Base-by-base conservation (phyloP, 2,329 filamentous ascomycete genomes). In the Teratosphaeria epicoccoides region DNA sequence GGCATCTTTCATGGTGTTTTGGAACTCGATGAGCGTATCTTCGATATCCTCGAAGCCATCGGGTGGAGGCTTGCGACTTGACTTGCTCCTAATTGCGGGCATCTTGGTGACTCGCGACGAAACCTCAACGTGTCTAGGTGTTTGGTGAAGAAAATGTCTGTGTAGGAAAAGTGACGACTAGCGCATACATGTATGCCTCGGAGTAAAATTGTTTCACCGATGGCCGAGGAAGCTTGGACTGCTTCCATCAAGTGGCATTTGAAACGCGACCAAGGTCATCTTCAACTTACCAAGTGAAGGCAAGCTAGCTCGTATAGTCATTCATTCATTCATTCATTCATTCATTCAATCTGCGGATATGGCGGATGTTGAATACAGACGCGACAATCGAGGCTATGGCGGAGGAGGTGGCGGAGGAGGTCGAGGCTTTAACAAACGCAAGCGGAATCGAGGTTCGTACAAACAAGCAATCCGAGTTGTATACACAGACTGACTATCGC, bases 1-100 rank as follows among this genome's bases (percentile, higher is more conserved):
- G 49, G 93, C 93, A 66, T 94, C 88, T 71, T 91, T 93, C 87
- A 94, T 91, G 76, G 90, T 89, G 77, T 90, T 91, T 63, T 78
- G 75, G 73, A 93, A 93, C 63, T 90, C 84, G 61, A 93, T 80
- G 43, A 93, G 82, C 61, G 88, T 88, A 66, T 89, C 85, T 69
- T 91, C 87, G 69, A 94, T 88, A 67, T 94, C 88, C 65, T 84
- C 82, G 75, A 93, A 94, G 69, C 88, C 88, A 50, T 87, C 86
- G 49, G 88, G 88, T 45, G 88, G 87, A 49, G 87, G 82, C 75
- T 91, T 93, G 66, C 84, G 81, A 71, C 86, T 87, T 56, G 82
- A 84, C 46, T 82, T 77, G 59, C 84, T 84, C 55, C 88, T 80
- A 60, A 91, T 82, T 50, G 87, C 81, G 47, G 87, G 87, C 88